Evolutionary conservation across 192 early-diverging fungal genomes (phyloP).

Genomic region (Jimgerdemannia lactiflua): DNA sequence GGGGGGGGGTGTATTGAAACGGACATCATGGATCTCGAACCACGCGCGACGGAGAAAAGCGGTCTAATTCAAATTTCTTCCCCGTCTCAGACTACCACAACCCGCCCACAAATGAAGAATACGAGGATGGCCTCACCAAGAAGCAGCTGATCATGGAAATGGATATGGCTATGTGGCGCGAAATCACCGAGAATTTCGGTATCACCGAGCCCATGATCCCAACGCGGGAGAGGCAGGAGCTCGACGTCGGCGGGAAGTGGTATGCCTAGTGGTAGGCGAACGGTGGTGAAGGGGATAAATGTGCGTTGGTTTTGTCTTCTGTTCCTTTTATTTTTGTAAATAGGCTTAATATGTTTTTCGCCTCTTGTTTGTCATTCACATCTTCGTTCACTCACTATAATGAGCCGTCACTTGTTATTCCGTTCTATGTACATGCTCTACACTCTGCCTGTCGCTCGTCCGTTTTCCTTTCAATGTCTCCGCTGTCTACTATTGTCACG

Average conservation of each 20-base stretch:
- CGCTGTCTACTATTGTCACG: no score
- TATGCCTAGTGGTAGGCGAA: not conserved
- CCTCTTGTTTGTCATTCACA: no score
- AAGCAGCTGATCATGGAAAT: conserved; percentile 80
- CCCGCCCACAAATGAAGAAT: conserved; percentile 67
- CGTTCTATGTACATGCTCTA: no score
- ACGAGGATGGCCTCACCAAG: conserved; percentile 60
- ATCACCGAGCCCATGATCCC: not conserved
- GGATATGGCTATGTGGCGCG: conserved; percentile 65
- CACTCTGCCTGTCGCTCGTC: no score
- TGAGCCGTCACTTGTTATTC: no score
- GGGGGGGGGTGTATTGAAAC: not conserved
- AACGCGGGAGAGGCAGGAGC: not conserved
- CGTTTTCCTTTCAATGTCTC: no score
- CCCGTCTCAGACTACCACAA: conserved; percentile 43
- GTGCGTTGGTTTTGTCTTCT: no score
- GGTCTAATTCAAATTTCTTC: not conserved
- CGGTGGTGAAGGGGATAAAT: no score
- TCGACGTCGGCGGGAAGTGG: not conserved
- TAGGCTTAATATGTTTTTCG: no score
- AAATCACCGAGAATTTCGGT: conserved; percentile 11
- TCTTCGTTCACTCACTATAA: no score
- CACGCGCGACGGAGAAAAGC: not conserved
- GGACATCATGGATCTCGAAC: conserved; percentile 6
- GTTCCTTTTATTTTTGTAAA: no score